Base-by-base conservation (phyloP, 2,329 filamentous ascomycete genomes). In the Pestalotiopsis sp. region DNA sequence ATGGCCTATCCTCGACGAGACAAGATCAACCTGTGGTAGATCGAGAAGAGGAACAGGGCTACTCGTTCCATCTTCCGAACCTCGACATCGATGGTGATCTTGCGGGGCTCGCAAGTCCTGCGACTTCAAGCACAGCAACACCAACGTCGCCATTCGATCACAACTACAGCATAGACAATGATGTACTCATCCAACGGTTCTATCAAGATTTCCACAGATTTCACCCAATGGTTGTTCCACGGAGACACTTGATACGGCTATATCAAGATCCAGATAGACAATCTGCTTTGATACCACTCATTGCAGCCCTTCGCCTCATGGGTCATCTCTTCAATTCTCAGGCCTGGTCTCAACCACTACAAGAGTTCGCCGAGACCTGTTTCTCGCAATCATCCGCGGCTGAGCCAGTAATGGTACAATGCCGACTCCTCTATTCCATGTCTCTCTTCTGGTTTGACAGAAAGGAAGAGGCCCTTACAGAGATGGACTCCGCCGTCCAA, bases 401-500 rank as follows among this genome's bases (percentile, higher is more conserved):
- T 4, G 67, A 73, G 0, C 76, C 79, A 1, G 76, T 82, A 4
- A 74, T 76, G 38, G 79, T 81, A 0, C 82, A 83, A 58, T 74
- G 73, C 11, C 74, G 78, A 6, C 73, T 84, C 0, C 68, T 84
- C 0, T 79, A 77, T 64, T 82, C 82, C 0, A 76, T 82, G 1
- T 77, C 74, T 1, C 56, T 79, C 0, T 82, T 82, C 41, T 82
- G 79, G 73, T 69, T 75, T 7, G 74, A 76, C 11, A 69, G 77
- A 1, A 74, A 74, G 5, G 45, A 68, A 0, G 70, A 75, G 7
- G 73, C 78, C 0, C 73, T 76, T 9, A 23, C 45, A 0, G 70
- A 81, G 38, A 75, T 83, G 66, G 79, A 84, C 12, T 79, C 81
- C 14, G 90, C 91, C 0, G 85, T 88, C 12, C 81, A 85, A 3